Evolutionary conservation across 345 rosid species (phyloP).

Genomic region (Garcia nutans): DNA sequence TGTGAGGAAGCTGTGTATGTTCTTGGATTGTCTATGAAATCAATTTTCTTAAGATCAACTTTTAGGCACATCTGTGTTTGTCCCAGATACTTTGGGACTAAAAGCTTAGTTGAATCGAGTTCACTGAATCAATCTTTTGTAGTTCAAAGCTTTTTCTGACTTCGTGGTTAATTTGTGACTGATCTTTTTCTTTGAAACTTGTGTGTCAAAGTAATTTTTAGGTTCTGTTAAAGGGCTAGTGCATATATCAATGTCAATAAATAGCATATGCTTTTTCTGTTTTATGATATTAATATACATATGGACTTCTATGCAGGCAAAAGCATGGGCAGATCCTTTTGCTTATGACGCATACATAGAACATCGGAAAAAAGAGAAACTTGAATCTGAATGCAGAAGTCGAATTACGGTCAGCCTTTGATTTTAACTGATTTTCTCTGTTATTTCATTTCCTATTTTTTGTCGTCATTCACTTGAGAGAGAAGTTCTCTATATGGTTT

Average conservation of each 20-base stretch:
- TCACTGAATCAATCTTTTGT: background rate
- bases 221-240: background rate
- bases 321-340: constrained; percentile 65
- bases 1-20: background rate
- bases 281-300: constrained; percentile 1
- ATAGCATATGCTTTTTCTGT: background rate
- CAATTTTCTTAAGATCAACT: background rate
- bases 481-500: background rate
- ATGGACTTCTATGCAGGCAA: constrained; percentile 51
- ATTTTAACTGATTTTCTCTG: background rate
- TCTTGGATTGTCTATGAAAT: background rate
- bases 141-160: background rate
- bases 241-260: background rate
- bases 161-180: background rate
- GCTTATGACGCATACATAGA: constrained; percentile 60
- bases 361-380: constrained; percentile 59
- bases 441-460: background rate
- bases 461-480: background rate
- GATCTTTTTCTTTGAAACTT: background rate
- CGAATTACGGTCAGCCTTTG: constrained; percentile 72
- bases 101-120: background rate
- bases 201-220: background rate
- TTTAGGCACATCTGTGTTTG: background rate
- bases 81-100: background rate
- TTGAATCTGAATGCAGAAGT: constrained; percentile 48